A percentile compares a stretch with the other conserved stretches of the same genome.
Conservation (phyloP, 2,329 filamentous ascomycete genomes). For the Lecanicillium sp. region DNA sequence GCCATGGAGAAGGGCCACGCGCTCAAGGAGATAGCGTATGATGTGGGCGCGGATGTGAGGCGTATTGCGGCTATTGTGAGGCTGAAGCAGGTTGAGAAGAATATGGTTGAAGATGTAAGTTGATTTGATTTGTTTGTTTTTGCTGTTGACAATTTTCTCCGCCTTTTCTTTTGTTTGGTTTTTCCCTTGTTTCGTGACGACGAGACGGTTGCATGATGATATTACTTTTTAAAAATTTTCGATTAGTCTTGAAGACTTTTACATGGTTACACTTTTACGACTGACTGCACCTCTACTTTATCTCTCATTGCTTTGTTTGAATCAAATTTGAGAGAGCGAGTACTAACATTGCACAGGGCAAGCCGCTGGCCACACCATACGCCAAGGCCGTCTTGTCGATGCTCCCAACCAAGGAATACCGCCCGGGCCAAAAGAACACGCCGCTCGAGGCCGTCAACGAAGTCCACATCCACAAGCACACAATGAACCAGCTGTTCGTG, state of each 20-base stretch:
- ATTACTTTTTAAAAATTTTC: constrained; percentile 64
- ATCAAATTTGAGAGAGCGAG: constrained; percentile 1
- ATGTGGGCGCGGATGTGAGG: constrained; percentile 72
- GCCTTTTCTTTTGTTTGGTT: constrained; percentile 8
- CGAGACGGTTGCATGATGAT: constrained; percentile 39
- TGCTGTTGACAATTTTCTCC: constrained; percentile 6
- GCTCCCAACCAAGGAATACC: constrained; percentile 64
- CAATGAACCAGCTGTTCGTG: constrained; percentile 57
- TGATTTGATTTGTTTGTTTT: constrained; percentile 1
- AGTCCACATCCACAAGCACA: constrained; percentile 53
- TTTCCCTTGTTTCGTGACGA: constrained; percentile 7
- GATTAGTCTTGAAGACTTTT: constrained; percentile 99
- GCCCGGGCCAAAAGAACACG: constrained; percentile 36
- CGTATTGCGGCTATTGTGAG: constrained; percentile 79
- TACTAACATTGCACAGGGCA: constrained; percentile 49
- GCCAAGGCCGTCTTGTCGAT: constrained; percentile 67
- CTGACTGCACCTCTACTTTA: constrained; percentile 15
- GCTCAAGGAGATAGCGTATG: constrained; percentile 68
- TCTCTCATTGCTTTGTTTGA: constrained; percentile 8
- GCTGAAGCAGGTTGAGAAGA: constrained; percentile 77
- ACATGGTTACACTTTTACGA: constrained; percentile 68
- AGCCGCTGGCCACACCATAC: constrained; percentile 70
- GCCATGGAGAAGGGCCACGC: constrained; percentile 60
- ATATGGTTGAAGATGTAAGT: constrained; percentile 69
- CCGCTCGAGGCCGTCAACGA: constrained; percentile 58